Base-by-base conservation (phyloP, 768 basidiomycete genomes). In the Mrakia frigida region DNA sequence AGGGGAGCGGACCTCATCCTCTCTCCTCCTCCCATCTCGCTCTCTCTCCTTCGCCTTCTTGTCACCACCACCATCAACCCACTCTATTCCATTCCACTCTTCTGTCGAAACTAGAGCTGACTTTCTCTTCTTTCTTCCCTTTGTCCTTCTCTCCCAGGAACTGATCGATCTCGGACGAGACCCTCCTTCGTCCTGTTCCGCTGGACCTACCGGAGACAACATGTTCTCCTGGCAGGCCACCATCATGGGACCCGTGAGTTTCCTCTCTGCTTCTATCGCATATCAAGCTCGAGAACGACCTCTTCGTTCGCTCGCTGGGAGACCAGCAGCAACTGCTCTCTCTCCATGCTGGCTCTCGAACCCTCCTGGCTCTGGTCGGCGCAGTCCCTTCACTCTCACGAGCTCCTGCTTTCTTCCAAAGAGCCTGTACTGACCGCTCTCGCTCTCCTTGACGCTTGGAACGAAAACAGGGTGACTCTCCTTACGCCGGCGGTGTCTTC, bases 171-270 rank as follows among this genome's bases (percentile, higher is more conserved):
- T 99, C 85, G 95, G 95, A 74, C 94, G 95, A 83, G 97, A 99
- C 87, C 97, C 97, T 84, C 97, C 97, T 80, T 94, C 95, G 73
- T 98, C 97, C 75, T 99, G 97, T 90, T 95, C 93, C 81, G 97
- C 97, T 81, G 97, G 97, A 73, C 97, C 97, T 61, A 94, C 91
- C 78, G 93, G 93, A 73, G 95, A 98, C 83, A 95, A 98, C 86
- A 90, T 98, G 90, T 99, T 98, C 87, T 90, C 94, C 84, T 98
- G 95, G 77, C 77, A 78, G 77, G 77, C 77, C 25, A 78, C 77
- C 28, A 78, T 78, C 67, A 78, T 78, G 77, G 77, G 77, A 37
- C 77, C 77, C 61, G 77, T 78, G 13, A n/a, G 68, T 77, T 35
- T 33, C 25, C 41, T 41, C 5, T 41, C 14, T 43, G 2, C 67